These are phyloP conservation scores for Xylaria sp. DNA, from an alignment of 2,329 filamentous ascomycete genomes.

Conservation along the genomic window DNA sequence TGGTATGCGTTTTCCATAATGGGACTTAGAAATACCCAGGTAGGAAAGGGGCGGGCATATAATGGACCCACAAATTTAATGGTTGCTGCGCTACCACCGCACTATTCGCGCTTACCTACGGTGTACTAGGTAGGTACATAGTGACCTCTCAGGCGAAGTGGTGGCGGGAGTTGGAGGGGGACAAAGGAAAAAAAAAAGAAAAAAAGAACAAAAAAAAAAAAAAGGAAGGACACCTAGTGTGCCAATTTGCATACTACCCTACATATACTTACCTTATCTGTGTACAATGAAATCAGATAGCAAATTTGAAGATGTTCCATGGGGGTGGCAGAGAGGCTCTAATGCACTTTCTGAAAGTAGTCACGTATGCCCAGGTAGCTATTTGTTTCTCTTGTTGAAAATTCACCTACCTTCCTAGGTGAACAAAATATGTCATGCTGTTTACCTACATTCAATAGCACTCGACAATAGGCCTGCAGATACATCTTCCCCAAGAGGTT, in stretches of 20 bases:
- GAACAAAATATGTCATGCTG: too few relatives aligned
- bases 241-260: neutral
- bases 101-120: neutral
- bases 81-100: neutral
- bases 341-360: too few relatives aligned
- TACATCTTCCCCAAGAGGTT: too few relatives aligned
- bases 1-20: neutral
- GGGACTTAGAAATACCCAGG: neutral
- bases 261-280: neutral
- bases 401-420: too few relatives aligned
- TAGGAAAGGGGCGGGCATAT: constrained; percentile 10
- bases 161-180: neutral
- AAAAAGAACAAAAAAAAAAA: too few relatives aligned
- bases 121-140: neutral
- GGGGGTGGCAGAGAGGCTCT: too few relatives aligned
- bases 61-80: constrained; percentile 1
- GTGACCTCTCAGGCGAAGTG: neutral
- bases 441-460: too few relatives aligned
- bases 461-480: neutral
- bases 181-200: neutral
- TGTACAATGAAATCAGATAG: neutral
- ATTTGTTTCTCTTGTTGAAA: too few relatives aligned
- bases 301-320: too few relatives aligned
- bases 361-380: too few relatives aligned
- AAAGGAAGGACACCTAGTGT: constrained; percentile 15